Conservation (phyloP, 306 rosid species). For the Castanospermum australe region DNA sequence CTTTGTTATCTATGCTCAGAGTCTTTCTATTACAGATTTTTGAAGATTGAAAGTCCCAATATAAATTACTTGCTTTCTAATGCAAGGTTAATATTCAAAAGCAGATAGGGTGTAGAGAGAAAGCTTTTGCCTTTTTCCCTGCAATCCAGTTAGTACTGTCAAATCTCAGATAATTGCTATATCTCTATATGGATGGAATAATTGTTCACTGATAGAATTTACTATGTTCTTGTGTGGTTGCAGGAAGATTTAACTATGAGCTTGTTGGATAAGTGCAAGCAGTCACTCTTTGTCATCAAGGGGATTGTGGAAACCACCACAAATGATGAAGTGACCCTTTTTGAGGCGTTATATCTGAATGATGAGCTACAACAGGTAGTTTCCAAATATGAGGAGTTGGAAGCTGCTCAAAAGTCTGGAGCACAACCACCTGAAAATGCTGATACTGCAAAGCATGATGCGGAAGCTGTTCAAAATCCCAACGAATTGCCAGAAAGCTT, state of each 20-base stretch:
- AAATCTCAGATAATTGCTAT: not conserved
- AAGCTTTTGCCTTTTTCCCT: not conserved
- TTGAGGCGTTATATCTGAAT: slow-evolving; percentile 77
- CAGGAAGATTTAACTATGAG: slow-evolving; percentile 74
- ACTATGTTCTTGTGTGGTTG: slow-evolving; percentile 23
- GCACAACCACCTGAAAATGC: slow-evolving; percentile 34
- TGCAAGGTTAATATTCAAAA: not conserved
- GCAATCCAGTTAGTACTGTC: not conserved
- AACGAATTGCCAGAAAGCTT: slow-evolving; percentile 16
- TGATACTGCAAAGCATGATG: slow-evolving; percentile 33
- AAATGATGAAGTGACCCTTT: slow-evolving; percentile 69
- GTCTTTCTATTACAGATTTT: slow-evolving; percentile 2
- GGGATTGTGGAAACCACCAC: slow-evolving; percentile 71
- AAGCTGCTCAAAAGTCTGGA: slow-evolving; percentile 44
- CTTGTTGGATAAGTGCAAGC: slow-evolving; percentile 76
- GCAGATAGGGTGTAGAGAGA: not conserved
- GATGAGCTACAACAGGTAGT: slow-evolving; percentile 75
- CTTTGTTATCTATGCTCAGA: not conserved
- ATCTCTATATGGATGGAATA: not conserved
- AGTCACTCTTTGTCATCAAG: slow-evolving; percentile 59
- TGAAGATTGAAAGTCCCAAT: not conserved
- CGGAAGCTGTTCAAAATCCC: slow-evolving; percentile 36
- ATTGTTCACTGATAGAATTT: slow-evolving; percentile 13
- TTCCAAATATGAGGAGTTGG: slow-evolving; percentile 67
- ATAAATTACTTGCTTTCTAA: not conserved